phyloP scores from a whole-genome alignment of 2,329 filamentous ascomycete species.

The Neonectria coccinea region DNA sequence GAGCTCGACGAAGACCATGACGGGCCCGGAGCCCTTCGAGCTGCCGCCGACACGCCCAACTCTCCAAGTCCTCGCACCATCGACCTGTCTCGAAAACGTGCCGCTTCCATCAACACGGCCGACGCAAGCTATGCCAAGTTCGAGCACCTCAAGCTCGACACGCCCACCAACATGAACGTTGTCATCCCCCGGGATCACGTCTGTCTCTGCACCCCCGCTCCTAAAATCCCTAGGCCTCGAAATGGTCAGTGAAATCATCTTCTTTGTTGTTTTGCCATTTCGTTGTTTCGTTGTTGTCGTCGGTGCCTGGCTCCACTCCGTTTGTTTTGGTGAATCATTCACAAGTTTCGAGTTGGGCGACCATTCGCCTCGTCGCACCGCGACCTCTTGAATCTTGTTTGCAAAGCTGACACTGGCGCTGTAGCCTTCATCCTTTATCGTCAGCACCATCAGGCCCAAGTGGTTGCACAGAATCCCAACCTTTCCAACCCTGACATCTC shows the following conservation, averaged over 20 bases:
- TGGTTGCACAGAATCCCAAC: constrained; percentile 86
- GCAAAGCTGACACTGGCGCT: constrained; percentile 44
- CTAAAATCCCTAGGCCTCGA: constrained; percentile 68
- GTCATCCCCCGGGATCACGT: constrained; percentile 58
- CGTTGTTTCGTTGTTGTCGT: constrained; percentile 5
- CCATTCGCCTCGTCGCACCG: not conserved
- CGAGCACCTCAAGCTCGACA: constrained; percentile 46
- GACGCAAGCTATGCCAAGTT: constrained; percentile 55
- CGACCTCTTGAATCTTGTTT: not conserved
- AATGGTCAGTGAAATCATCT: constrained; percentile 62
- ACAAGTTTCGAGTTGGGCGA: not conserved
- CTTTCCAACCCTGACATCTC: constrained; percentile 96
- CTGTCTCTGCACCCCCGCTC: constrained; percentile 67
- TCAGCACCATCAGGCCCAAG: constrained; percentile 87
- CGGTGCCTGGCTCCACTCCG: not conserved
- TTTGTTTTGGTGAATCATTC: not conserved
- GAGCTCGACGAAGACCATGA: constrained; percentile 39
- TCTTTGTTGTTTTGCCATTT: constrained; percentile 10
- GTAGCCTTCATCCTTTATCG: constrained; percentile 97
- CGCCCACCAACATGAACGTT: constrained; percentile 45
- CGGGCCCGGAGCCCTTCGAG: constrained; percentile 35
- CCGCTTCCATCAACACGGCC: constrained; percentile 59
- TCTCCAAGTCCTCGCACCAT: constrained; percentile 44
- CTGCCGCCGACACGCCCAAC: constrained; percentile 38
- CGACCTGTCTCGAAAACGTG: constrained; percentile 55